Conservation (phyloP, 2,329 filamentous ascomycete species). For the Fusarium sp. region DNA sequence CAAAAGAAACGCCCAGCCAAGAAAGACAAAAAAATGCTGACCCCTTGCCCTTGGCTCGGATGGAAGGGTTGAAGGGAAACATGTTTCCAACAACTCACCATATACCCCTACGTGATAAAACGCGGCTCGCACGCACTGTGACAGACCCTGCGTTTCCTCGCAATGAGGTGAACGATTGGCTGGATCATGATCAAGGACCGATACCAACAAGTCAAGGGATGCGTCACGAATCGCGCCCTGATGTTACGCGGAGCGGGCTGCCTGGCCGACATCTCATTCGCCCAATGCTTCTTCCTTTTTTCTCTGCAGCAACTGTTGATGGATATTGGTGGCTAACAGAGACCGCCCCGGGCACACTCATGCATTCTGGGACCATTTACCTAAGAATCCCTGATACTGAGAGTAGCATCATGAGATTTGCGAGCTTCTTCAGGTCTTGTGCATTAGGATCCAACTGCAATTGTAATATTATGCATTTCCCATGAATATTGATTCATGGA, state of each 20-base stretch:
- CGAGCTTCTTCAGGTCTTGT: not conserved
- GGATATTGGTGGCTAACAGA: conserved; percentile 1
- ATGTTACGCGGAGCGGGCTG: conserved; percentile 24
- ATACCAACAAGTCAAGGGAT: conserved; percentile 39
- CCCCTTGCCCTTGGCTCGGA: conserved; percentile 25
- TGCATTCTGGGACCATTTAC: conserved; percentile 13
- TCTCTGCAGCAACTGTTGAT: conserved; percentile 14
- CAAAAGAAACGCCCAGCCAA: conserved; percentile 1
- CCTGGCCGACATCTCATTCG: conserved; percentile 21
- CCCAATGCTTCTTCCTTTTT: not conserved
- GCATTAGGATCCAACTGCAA: not conserved
- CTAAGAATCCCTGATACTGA: conserved; percentile 11
- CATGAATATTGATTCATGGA: not conserved
- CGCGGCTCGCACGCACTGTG: conserved; percentile 34
- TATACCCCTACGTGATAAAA: conserved; percentile 17
- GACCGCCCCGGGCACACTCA: conserved; percentile 9
- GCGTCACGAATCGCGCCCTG: conserved; percentile 37
- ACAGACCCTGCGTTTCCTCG: conserved; percentile 17
- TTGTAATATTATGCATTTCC: not conserved
- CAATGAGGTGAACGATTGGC: conserved; percentile 27
- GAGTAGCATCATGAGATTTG: conserved; percentile 16
- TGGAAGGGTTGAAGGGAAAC: conserved; percentile 35
- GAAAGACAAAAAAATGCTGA: conserved; percentile 3
- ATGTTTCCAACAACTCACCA: conserved; percentile 29
- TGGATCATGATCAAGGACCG: conserved; percentile 26